A percentile compares a stretch with the other conserved stretches of the same genome.
phyloP scores from a whole-genome alignment of 164 flowering plant species.

The Annona squamosa region DNA sequence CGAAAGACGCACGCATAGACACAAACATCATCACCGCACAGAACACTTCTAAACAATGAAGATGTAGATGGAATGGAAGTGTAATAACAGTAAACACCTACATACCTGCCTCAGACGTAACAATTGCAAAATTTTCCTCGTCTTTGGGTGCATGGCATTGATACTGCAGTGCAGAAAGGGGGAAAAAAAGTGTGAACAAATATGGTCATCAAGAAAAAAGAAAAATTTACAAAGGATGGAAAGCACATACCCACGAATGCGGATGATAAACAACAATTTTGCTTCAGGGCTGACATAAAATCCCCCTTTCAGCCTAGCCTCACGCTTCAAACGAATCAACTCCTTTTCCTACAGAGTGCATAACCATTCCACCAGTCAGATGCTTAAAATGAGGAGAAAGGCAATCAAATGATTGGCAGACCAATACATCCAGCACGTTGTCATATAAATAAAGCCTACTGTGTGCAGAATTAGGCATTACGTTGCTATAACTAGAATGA shows the following conservation, averaged over 20 bases:
- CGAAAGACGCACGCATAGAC: no score
- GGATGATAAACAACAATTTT: slow-evolving; percentile 42
- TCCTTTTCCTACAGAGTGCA: slow-evolving; percentile 19
- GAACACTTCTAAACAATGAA: no score
- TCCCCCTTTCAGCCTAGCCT: slow-evolving; percentile 43
- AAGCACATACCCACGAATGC: slow-evolving; percentile 46
- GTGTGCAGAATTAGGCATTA: no score
- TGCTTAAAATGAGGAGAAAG: neutral
- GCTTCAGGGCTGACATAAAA: slow-evolving; percentile 60
- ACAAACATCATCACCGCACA: no score
- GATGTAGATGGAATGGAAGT: neutral
- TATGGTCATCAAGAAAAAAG: neutral
- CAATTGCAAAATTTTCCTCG: slow-evolving; percentile 53
- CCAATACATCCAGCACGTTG: neutral
- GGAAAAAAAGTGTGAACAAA: neutral
- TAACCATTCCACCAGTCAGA: neutral
- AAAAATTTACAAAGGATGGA: neutral
- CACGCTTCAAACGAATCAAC: slow-evolving; percentile 29
- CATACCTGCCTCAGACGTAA: slow-evolving; percentile 53
- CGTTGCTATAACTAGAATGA: no score
- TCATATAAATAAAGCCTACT: no score
- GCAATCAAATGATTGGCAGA: neutral
- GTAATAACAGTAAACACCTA: neutral
- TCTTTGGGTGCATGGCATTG: slow-evolving; percentile 56
- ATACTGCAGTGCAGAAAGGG: slow-evolving; percentile 28